Percentiles rank a stretch among this genome's conserved stretches.
phyloP scores from a whole-genome alignment of 805 yeast species.

The Pichia gijzeniarum region DNA sequence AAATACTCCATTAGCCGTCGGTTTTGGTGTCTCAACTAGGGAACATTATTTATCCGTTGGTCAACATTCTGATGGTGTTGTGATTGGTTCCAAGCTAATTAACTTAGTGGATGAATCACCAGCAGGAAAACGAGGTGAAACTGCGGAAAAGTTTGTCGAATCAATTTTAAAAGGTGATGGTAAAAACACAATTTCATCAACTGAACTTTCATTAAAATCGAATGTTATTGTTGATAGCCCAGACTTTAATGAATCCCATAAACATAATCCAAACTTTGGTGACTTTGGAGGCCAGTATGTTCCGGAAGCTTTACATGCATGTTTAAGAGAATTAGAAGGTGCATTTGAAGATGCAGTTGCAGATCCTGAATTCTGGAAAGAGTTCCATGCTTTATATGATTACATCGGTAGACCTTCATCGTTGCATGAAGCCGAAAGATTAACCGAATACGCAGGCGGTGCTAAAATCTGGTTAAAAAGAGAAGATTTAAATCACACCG shows the following conservation, averaged over 20 bases:
- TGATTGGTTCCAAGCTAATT: conserved; percentile 84
- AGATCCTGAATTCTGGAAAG: conserved; percentile 91
- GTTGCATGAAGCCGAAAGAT: conserved; percentile 83
- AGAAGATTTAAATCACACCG: conserved; percentile 90
- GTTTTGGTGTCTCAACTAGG: conserved; percentile 93
- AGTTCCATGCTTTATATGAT: conserved; percentile 73
- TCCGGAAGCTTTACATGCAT: conserved; percentile 91
- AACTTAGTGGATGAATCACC: conserved; percentile 60
- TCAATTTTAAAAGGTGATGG: conserved; percentile 60
- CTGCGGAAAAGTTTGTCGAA: conserved; percentile 62
- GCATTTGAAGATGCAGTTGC: conserved; percentile 86
- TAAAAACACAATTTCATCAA: conserved; percentile 22
- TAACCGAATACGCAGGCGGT: conserved; percentile 88
- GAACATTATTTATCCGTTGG: conserved; percentile 84
- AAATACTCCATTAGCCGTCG: conserved; percentile 84
- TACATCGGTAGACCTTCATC: conserved; percentile 97
- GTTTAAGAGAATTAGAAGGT: conserved; percentile 80
- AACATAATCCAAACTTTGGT: conserved; percentile 77
- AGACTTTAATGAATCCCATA: conserved; percentile 52
- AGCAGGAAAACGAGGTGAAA: conserved; percentile 51
- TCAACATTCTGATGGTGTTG: conserved; percentile 85
- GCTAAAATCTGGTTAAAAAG: conserved; percentile 96
- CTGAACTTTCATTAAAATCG: conserved; percentile 14
- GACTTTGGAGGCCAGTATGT: conserved; percentile 98
- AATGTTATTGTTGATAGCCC: conserved; percentile 16